These are phyloP conservation scores for Phialocephala sp. DNA, from an alignment of 2,329 filamentous ascomycete genomes.

Conservation along the genomic window DNA sequence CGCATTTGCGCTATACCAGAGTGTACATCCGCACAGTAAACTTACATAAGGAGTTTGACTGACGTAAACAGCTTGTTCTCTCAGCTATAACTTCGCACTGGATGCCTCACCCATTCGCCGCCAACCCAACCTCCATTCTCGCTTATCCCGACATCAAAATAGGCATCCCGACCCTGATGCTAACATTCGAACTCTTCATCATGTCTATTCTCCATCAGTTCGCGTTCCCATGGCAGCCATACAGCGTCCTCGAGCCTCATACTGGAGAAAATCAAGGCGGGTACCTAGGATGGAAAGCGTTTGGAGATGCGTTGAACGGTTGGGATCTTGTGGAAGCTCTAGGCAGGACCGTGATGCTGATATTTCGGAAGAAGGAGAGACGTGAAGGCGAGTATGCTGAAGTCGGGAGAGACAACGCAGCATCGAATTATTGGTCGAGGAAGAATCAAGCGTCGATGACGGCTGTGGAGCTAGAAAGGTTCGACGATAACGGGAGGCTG, in stretches of 20 bases:
- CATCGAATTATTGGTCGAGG: neutral
- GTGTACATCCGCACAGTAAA: neutral
- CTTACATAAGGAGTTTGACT: neutral
- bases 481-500: neutral
- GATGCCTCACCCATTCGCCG: neutral
- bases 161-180: neutral
- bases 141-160: slow-evolving; percentile 10
- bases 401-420: neutral
- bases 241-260: neutral
- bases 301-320: slow-evolving; percentile 5
- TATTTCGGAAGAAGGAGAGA: neutral
- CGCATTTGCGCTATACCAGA: slow-evolving; percentile 5
- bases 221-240: slow-evolving; percentile 7
- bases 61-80: neutral
- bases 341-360: neutral
- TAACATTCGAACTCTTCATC: slow-evolving; percentile 8
- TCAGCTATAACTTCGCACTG: neutral
- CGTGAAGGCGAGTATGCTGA: neutral
- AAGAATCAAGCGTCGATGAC: neutral
- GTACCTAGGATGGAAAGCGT: neutral
- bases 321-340: slow-evolving; percentile 6
- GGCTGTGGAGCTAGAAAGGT: neutral
- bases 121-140: neutral
- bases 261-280: slow-evolving; percentile 2
- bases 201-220: slow-evolving; percentile 10